Percentiles rank a stretch among this genome's conserved stretches.
These are phyloP conservation scores for Protomyces gravidus DNA, from an alignment of 1,139 yeast genomes.

Conservation along the genomic window DNA sequence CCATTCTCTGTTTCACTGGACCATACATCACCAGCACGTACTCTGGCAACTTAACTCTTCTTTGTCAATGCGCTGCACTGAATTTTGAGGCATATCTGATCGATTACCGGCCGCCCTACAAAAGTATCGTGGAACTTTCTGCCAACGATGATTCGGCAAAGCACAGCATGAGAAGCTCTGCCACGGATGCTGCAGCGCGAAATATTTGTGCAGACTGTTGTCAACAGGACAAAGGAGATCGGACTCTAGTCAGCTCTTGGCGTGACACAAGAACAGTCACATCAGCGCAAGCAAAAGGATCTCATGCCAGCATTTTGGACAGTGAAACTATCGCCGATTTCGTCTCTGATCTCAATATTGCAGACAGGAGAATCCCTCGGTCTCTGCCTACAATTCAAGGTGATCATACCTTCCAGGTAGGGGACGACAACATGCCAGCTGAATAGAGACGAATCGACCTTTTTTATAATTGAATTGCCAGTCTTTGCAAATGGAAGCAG, in stretches of 20 bases:
- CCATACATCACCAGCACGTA: background rate
- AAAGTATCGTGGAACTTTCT: background rate
- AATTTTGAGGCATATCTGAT: background rate
- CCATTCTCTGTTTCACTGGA: background rate
- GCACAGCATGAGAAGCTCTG: no score
- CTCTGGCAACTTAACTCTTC: background rate
- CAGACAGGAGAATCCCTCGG: no score
- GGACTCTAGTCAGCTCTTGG: background rate
- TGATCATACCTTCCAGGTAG: no score
- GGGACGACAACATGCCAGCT: no score
- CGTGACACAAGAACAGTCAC: background rate
- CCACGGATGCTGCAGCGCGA: background rate
- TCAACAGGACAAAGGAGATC: background rate
- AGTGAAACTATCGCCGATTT: background rate
- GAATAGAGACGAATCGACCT: no score
- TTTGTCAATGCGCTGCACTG: background rate
- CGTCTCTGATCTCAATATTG: background rate
- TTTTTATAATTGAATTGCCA: no score
- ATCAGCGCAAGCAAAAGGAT: background rate
- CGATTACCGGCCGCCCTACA: background rate
- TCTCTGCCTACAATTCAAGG: no score
- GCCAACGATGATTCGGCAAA: no score
- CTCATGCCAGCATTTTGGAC: slow-evolving; percentile 1
- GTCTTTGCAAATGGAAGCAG: no score
- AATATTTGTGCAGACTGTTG: background rate